Conservation (phyloP, 2,329 filamentous ascomycete species). For the Fusarium sp. region DNA sequence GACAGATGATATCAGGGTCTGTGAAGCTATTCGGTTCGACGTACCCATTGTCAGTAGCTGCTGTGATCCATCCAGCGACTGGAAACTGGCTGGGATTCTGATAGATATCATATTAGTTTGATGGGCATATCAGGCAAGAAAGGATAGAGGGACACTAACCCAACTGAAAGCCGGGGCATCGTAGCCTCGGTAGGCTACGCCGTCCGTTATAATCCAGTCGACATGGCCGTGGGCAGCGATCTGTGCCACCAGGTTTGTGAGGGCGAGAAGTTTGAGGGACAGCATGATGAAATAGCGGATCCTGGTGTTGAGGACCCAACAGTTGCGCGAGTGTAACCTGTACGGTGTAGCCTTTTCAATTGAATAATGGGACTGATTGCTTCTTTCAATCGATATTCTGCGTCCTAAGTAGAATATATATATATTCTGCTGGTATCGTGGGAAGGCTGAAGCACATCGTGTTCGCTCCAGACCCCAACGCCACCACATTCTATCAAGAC, state of each 20-base stretch:
- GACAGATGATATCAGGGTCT: slow-evolving; percentile 60
- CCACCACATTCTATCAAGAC: slow-evolving; percentile 14
- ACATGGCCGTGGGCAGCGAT: slow-evolving; percentile 42
- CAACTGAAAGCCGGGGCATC: slow-evolving; percentile 28
- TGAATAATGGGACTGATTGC: rapidly evolving
- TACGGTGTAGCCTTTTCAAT: background rate
- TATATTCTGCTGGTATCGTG: background rate
- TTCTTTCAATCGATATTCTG: background rate
- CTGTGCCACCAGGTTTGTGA: background rate
- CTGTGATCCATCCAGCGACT: slow-evolving; percentile 42
- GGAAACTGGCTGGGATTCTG: slow-evolving; percentile 1
- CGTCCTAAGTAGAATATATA: background rate
- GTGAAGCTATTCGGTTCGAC: slow-evolving; percentile 52
- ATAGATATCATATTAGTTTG: too few species aligned
- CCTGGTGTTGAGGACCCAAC: background rate
- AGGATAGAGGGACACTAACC: background rate
- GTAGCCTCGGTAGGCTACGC: slow-evolving; percentile 41
- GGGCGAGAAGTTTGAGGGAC: background rate
- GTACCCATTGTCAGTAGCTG: slow-evolving; percentile 60
- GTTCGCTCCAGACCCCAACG: slow-evolving; percentile 18
- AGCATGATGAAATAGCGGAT: slow-evolving; percentile 5
- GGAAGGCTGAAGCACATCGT: slow-evolving; percentile 12
- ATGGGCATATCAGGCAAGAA: too few species aligned
- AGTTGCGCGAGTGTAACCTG: background rate
- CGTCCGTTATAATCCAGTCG: slow-evolving; percentile 43